Conservation (phyloP, 1,139 yeast genomes). For the Zygosaccharomyces pseudobailii region DNA sequence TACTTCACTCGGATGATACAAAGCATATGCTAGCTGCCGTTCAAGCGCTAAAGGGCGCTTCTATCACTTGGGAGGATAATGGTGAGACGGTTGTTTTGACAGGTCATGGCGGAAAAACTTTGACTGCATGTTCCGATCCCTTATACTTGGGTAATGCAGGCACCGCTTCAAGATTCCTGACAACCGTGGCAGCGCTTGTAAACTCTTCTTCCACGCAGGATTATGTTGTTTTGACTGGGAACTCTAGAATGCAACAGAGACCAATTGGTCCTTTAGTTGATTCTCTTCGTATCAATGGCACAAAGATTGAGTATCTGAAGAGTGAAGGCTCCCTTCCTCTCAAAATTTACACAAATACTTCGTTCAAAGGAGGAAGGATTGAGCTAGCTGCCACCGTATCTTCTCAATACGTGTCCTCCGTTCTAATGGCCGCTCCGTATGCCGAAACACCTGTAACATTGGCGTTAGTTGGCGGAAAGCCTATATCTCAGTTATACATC, state of each 20-base stretch:
- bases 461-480: slow-evolving; percentile 90
- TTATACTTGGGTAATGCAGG: slow-evolving; percentile 96
- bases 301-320: slow-evolving; percentile 65
- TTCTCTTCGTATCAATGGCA: slow-evolving; percentile 78
- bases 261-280: slow-evolving; percentile 97
- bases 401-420: slow-evolving; percentile 94
- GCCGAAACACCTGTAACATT: slow-evolving; percentile 85
- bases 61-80: slow-evolving; percentile 71
- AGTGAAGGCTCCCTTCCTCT: slow-evolving; percentile 83
- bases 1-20: slow-evolving; percentile 93
- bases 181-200: slow-evolving; percentile 85
- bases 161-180: slow-evolving; percentile 91
- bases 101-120: slow-evolving; percentile 79
- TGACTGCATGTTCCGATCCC: slow-evolving; percentile 53
- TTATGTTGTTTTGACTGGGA: slow-evolving; percentile 76
- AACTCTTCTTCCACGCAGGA: slow-evolving; percentile 41
- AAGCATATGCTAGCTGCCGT: slow-evolving; percentile 93
- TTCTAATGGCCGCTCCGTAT: slow-evolving; percentile 96
- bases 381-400: slow-evolving; percentile 95
- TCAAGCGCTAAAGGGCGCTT: slow-evolving; percentile 72
- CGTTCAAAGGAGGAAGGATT: slow-evolving; percentile 84
- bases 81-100: slow-evolving; percentile 81
- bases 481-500: slow-evolving; percentile 90
- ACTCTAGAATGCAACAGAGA: slow-evolving; percentile 94
- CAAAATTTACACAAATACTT: slow-evolving; percentile 61